Evolutionary conservation across 2,329 filamentous ascomycete genomes (phyloP), one percentile per base, ranked within the genome.

Genomic region (Apiospora kogelbergensis): DNA sequence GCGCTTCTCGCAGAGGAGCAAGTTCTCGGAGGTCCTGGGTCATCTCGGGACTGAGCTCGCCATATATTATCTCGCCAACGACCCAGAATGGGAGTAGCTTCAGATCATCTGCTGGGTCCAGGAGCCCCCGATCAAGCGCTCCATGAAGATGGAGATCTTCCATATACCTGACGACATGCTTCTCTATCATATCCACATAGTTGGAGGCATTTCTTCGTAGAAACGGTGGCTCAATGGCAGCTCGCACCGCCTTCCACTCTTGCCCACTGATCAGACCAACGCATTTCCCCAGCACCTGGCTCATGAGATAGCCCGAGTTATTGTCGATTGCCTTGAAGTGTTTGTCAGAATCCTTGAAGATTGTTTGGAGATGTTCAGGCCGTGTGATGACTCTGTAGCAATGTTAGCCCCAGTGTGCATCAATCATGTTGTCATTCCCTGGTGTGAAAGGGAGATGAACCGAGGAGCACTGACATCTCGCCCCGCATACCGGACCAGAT

Each of bases 281-380:
- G 70, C 83, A 85, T 63, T 78, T 68, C 0, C 84, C 83, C 0
- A 85, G 77, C 0, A 85, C 73, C 44, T 81, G 71, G 48, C 78
- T 72, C 73, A 84, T 70, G 15, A 73, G 46, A 73, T 74, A 81
- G 1, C 83, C 84, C 0, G 78, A 77, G 70, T 85, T 76, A 68
- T 83, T 83, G 68, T 79, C 77, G 2, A 69, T 45, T 2, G 81
- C 83, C 71, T 85, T 84, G 24, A 69, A 53, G 71, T 85, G 83
- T 46, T 73, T 77, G 67, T 84, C 76, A 0, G 83, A 85, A 70
- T 85, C 83, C 41, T 42, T 42, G 41, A 42, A 42, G 41, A 42
- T 42, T 6, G 41, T 42, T 42, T 42, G 41, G 41, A 42, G 41
- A 13, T 42, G 6, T 11, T 42, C 41, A 42, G 41, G 41, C 41